phyloP scores from a whole-genome alignment of 2,329 filamentous ascomycete species.

The Ceratocystiopsis brevicomis region DNA sequence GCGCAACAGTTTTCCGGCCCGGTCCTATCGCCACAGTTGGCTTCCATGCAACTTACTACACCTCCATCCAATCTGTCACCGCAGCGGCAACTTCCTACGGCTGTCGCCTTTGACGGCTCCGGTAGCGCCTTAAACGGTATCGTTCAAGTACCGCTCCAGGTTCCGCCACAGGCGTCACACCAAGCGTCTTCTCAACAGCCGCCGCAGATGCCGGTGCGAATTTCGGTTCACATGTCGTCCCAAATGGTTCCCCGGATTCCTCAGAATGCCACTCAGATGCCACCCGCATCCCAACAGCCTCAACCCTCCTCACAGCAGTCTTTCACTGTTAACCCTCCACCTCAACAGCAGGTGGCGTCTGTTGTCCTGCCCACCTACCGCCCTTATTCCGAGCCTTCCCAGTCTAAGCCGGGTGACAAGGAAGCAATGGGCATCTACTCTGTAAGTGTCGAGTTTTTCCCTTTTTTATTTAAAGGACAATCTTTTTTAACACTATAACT shows the following conservation, averaged over 20 bases:
- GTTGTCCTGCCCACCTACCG: slow-evolving; percentile 18
- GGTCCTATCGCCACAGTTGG: neutral
- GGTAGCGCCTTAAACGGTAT: slow-evolving; percentile 3
- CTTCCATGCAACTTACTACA: slow-evolving; percentile 1
- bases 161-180: no score
- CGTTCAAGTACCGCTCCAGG: neutral
- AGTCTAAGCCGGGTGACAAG: slow-evolving; percentile 17
- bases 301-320: slow-evolving; percentile 33
- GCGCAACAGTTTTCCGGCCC: slow-evolving; percentile 1
- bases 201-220: no score
- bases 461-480: no score
- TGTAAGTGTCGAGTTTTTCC: slow-evolving; percentile 20
- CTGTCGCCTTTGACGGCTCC: slow-evolving; percentile 8
- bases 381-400: slow-evolving; percentile 20
- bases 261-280: slow-evolving; percentile 8
- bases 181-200: no score
- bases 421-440: slow-evolving; percentile 41
- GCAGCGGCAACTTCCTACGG: slow-evolving; percentile 1
- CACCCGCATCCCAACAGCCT: slow-evolving; percentile 11
- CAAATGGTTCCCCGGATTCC: no score
- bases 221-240: no score
- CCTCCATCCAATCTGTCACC: neutral
- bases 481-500: neutral
- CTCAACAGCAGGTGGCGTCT: slow-evolving; percentile 22
- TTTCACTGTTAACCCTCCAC: slow-evolving; percentile 37